Evolutionary conservation across 345 rosid genomes (phyloP).

Genomic region (Camelina sativa): DNA sequence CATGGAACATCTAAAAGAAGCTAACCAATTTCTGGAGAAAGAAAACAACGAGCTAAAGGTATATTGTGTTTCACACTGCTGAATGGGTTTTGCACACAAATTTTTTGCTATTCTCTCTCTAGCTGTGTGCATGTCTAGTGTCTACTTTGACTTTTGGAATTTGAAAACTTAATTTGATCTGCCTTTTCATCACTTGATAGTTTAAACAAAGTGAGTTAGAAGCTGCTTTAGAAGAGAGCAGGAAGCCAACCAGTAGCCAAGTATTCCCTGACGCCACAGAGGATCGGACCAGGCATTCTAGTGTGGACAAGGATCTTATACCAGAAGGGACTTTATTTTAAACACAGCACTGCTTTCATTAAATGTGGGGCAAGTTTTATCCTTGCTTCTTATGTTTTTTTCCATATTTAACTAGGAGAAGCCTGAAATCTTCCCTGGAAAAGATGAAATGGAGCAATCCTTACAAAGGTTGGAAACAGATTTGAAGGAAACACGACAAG

Average conservation of each 20-base stretch:
- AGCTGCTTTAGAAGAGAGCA: slow-evolving; percentile 33
- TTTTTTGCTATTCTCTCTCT: no score
- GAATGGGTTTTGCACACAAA: background rate
- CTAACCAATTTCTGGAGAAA: slow-evolving; percentile 58
- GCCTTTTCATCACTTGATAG: slow-evolving; percentile 45
- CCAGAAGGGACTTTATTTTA: slow-evolving; percentile 3
- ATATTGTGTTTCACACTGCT: slow-evolving; percentile 6
- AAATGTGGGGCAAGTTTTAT: background rate
- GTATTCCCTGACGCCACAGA: slow-evolving; percentile 24
- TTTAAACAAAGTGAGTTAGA: slow-evolving; percentile 53
- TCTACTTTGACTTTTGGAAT: slow-evolving; percentile 9
- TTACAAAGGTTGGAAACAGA: slow-evolving; percentile 63
- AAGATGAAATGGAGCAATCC: slow-evolving; percentile 64
- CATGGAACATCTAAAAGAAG: slow-evolving; percentile 53
- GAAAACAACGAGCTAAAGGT: slow-evolving; percentile 78
- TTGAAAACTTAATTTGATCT: slow-evolving; percentile 15
- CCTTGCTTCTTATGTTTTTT: slow-evolving; percentile 18
- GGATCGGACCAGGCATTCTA: slow-evolving; percentile 21
- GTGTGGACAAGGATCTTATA: slow-evolving; percentile 37
- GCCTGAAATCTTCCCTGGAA: slow-evolving; percentile 52
- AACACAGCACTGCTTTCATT: slow-evolving; percentile 4
- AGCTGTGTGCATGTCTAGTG: slow-evolving; percentile 6
- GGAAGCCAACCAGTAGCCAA: slow-evolving; percentile 28
- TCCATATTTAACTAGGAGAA: slow-evolving; percentile 38
- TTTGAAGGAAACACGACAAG: slow-evolving; percentile 58